Evolutionary conservation across 23 red algal species (phyloP).

Genomic region (Gracilaria gracilis): DNA sequence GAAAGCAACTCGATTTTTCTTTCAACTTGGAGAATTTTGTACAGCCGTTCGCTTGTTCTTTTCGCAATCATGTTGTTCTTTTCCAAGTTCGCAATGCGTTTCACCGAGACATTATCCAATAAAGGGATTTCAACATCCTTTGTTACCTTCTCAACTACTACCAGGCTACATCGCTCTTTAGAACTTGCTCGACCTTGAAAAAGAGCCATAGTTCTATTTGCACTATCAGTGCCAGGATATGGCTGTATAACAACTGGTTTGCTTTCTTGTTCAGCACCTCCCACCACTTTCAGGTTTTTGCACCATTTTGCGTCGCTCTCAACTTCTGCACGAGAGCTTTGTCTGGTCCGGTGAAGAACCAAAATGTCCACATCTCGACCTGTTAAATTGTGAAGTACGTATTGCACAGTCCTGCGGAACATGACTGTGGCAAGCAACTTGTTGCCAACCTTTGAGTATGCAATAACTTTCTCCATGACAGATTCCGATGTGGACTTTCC

Average conservation of each 20-base stretch:
- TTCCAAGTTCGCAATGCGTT: conserved; percentile 6
- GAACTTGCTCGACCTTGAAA: background rate
- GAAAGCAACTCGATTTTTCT: too few relatives aligned
- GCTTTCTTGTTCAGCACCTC: too few relatives aligned
- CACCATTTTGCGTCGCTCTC: too few relatives aligned
- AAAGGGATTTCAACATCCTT: conserved; percentile 12
- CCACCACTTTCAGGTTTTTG: too few relatives aligned
- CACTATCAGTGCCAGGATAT: too few relatives aligned
- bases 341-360: too few relatives aligned
- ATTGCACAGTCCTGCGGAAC: background rate
- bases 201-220: too few relatives aligned
- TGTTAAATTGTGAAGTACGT: background rate
- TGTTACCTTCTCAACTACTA: background rate
- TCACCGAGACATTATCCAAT: background rate
- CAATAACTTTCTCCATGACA: background rate
- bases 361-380: background rate
- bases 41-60: background rate
- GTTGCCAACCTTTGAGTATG: background rate
- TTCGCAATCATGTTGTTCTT: background rate
- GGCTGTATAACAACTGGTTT: too few relatives aligned
- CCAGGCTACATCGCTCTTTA: background rate
- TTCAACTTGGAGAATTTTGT: background rate
- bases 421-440: background rate
- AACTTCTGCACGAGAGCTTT: too few relatives aligned
- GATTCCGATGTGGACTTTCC: background rate